Evolutionary conservation across 2,329 filamentous ascomycete species (phyloP), one percentile per base, ranked within the genome.

Genomic region (Fusarium tanahbumbuense): DNA sequence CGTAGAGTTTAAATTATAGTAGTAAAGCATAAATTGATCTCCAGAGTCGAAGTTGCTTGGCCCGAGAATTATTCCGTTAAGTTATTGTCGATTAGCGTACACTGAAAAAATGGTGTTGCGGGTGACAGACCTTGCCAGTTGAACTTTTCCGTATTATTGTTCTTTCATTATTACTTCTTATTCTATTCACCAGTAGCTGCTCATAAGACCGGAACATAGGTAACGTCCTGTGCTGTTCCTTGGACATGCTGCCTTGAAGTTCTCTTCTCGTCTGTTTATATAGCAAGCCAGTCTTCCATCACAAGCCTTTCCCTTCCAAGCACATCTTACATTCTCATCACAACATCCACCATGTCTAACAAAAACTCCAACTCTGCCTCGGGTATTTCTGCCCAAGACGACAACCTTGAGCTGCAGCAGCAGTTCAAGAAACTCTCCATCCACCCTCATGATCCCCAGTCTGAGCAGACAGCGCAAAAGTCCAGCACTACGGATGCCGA

Each of bases 401-500:
- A 37, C 18, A 37, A 37, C 10, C 18, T n/a, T 4, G 18, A 8
- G 0, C 3, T 37, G 18, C 0, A 37, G 10, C 34, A 37, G 34
- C 10, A 37, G 18, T 37, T 37, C 18, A 37, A 37, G 34, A 37
- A 37, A 12, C 10, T n/a, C 2, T 37, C 34, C 10, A 37, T 37
- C 18, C 1, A n/a, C 10, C 6, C 34, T 4, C 18, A 37, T 0
- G 18, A 37, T 12, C 3, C 18, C 6, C 12, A 7, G 6, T n/a
- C 3, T n/a, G 18, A 37, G 18, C 18, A n/a, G 18, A 6, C 34
- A 12, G 10, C 10, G 0, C 34, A 4, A 37, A 18, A n/a, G 0
- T 4, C 3, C 6, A 5, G 1, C 9, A 7, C 34, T 11, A 0
- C 7, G 1, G 5, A 11, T 4, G 18, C 11, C 34, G 2, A 12